Conservation (phyloP, 2,329 filamentous ascomycete species). For the Penicillium occitanis region DNA sequence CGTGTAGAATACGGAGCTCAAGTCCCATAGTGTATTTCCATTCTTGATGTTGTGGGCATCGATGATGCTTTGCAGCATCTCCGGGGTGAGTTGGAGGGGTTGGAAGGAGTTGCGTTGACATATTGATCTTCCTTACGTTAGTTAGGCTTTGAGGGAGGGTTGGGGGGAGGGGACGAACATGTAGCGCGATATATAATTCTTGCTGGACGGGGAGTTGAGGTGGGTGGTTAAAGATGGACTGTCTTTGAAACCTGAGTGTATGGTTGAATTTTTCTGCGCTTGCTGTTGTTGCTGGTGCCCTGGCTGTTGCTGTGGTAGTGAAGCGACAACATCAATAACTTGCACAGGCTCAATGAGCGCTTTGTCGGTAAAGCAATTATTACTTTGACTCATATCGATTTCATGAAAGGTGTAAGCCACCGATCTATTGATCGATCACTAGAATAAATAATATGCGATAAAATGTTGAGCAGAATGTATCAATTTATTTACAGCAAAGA, state of each 20-base stretch:
- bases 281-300: background rate
- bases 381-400: background rate
- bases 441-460: background rate
- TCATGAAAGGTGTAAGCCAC: background rate
- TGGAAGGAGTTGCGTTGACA: constrained; percentile 30
- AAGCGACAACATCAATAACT: constrained; percentile 4
- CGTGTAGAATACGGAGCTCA: constrained; percentile 29
- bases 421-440: background rate
- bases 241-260: background rate
- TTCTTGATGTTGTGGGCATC: constrained; percentile 22
- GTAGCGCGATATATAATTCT: constrained; percentile 16
- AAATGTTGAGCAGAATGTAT: background rate
- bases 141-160: constrained; percentile 12
- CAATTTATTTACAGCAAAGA: background rate
- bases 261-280: background rate
- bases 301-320: background rate
- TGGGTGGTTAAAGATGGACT: background rate
- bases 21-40: constrained; percentile 25
- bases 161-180: constrained; percentile 11
- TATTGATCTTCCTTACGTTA: constrained; percentile 27
- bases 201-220: background rate
- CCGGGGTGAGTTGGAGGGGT: constrained; percentile 27
- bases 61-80: constrained; percentile 28
- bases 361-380: background rate
- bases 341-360: constrained; percentile 5